Conservation (phyloP, 805 yeast species). For the Candida insectorum region DNA sequence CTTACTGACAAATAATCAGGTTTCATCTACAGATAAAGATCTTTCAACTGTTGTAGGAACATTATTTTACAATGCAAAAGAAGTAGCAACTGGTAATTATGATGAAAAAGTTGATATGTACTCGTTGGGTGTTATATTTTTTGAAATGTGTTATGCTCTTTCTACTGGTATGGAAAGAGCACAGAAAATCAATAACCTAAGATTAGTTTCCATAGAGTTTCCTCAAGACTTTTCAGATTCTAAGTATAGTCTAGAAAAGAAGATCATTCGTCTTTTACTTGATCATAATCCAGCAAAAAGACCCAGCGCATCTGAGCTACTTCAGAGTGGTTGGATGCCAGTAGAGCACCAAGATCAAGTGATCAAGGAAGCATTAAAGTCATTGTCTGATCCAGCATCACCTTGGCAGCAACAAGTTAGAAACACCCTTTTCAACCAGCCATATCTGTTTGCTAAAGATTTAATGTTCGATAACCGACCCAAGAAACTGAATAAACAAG, state of each 20-base stretch:
- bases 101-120: slow-evolving; percentile 95
- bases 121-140: slow-evolving; percentile 89
- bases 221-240: slow-evolving; percentile 63
- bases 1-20: slow-evolving; percentile 37
- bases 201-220: slow-evolving; percentile 59
- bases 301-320: slow-evolving; percentile 73
- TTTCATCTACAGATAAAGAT: slow-evolving; percentile 51
- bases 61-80: slow-evolving; percentile 86
- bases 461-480: slow-evolving; percentile 66
- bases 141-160: slow-evolving; percentile 86
- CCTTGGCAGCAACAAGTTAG: slow-evolving; percentile 95
- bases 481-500: slow-evolving; percentile 20
- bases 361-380: slow-evolving; percentile 81
- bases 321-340: slow-evolving; percentile 81
- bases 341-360: slow-evolving; percentile 87
- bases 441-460: slow-evolving; percentile 81
- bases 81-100: slow-evolving; percentile 76
- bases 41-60: slow-evolving; percentile 94
- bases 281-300: slow-evolving; percentile 77
- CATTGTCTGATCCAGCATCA: slow-evolving; percentile 83
- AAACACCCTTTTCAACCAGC: slow-evolving; percentile 79
- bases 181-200: slow-evolving; percentile 58
- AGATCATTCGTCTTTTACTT: slow-evolving; percentile 62
- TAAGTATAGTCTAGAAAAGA: slow-evolving; percentile 55
- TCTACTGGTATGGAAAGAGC: slow-evolving; percentile 95